Conservation (phyloP, 352 stramenopile species). For the Phytophthora fragariae region DNA sequence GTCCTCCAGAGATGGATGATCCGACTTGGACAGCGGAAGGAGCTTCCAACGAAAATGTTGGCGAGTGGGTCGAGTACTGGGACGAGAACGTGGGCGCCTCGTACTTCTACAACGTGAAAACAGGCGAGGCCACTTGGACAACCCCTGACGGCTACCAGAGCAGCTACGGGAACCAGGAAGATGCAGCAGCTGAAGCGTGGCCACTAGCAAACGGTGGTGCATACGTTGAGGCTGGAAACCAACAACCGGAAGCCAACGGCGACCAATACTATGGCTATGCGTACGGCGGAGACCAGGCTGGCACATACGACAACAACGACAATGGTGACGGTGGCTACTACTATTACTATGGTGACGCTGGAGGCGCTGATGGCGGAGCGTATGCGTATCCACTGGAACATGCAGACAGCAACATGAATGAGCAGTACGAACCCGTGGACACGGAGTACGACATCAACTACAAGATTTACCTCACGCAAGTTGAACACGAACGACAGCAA, state of each 20-base stretch:
- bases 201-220: constrained; percentile 14
- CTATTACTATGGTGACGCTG: constrained; percentile 35
- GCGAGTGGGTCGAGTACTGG: constrained; percentile 79
- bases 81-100: constrained; percentile 67
- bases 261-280: constrained; percentile 35
- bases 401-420: constrained; percentile 7
- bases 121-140: constrained; percentile 74
- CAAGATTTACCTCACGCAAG: constrained; percentile 73
- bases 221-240: constrained; percentile 28
- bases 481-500: constrained; percentile 39
- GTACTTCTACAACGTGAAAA: constrained; percentile 80
- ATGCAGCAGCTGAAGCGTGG: constrained; percentile 21
- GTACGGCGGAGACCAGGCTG: constrained; percentile 19
- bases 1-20: constrained; percentile 40
- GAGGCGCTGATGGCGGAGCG: constrained; percentile 4
- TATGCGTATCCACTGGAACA: constrained; percentile 27
- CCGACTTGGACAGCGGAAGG: constrained; percentile 17
- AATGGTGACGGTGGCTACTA: constrained; percentile 18
- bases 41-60: constrained; percentile 21
- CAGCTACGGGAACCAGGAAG: constrained; percentile 28
- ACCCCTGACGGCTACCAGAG: constrained; percentile 45
- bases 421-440: constrained; percentile 42
- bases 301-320: constrained; percentile 17
- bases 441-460: constrained; percentile 77
- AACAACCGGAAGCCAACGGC: constrained; percentile 1